These are phyloP conservation scores for Scleromitrula shiraiana DNA, from an alignment of 2,329 filamentous ascomycete genomes.

Conservation along the genomic window DNA sequence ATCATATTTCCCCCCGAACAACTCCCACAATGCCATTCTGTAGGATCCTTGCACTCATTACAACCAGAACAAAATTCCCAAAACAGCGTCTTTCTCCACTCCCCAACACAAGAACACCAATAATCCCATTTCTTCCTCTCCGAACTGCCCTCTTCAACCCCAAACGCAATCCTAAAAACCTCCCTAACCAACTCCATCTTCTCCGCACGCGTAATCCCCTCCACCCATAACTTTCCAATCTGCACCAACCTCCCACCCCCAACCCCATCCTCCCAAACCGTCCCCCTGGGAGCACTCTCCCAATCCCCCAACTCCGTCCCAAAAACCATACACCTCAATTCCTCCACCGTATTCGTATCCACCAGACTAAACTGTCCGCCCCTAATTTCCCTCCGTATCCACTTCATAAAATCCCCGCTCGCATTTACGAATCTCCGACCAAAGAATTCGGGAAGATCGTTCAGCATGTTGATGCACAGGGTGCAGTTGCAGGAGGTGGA, in stretches of 20 bases:
- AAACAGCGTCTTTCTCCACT: neutral
- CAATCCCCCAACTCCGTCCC: neutral
- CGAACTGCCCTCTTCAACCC: neutral
- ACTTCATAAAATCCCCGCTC: neutral
- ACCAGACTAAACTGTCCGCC: neutral
- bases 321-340: slow-evolving; percentile 2
- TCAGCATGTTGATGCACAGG: slow-evolving; percentile 4
- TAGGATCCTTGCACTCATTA: neutral
- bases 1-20: neutral
- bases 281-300: no score
- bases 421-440: neutral
- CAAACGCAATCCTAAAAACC: neutral
- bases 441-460: neutral
- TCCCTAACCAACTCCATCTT: neutral
- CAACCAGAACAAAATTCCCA: neutral
- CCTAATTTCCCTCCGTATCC: slow-evolving; percentile 2
- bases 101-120: slow-evolving; percentile 1
- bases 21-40: neutral
- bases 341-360: neutral
- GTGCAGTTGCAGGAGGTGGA: neutral
- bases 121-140: neutral
- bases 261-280: no score
- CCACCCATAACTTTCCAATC: neutral
- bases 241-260: no score
- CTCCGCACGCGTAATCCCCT: neutral